Evolutionary conservation across 257 asterid species (phyloP), one percentile per base, ranked within the genome.

Genomic region (Gardenia jasminoides): DNA sequence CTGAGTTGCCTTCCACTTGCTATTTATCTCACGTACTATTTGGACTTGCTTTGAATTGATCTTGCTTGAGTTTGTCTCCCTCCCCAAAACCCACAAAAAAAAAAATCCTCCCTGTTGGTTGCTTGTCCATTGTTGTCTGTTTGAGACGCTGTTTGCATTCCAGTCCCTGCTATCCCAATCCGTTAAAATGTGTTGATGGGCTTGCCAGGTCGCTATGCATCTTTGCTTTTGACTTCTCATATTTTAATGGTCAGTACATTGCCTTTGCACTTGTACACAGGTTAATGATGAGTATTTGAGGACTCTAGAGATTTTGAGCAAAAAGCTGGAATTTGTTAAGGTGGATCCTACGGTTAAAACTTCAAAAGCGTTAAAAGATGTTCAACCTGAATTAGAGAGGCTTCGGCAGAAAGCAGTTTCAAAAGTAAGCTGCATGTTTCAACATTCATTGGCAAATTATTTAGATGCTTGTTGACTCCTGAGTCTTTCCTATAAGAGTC

Each of bases 351-450:
- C 87, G 88, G 96, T 94, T 80, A 96, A 89, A 88, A 90, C 93
- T 77, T 92, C 99, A 70, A 92, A 88, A 87, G 94, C 99, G 74
- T 83, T 92, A 69, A 89, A 83, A 86, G 99, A 96, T 84, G 96
- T 96, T 80, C 98, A 91, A 83, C 97, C 98, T 52, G 99, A 96
- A 87, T 82, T 96, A 74, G 97, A 96, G 87, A 93, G 86, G 85
- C 98, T 96, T 82, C 87, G 98, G 70, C 99, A 91, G 87, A 96
- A 96, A 88, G 99, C 98, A 30, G 95, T 96, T 86, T 91, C 97
- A 52, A 96, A 93, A 97, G 99, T 96, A 87, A 70, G 72, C 20
- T 80, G 82, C 77, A 71, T 64, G 22, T 61, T 41, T 74, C 7
- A 43, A 74, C 30, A 10, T 56, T 68, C 26, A 24, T 22, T 58